These are phyloP conservation scores for Neonectria magnoliae DNA, from an alignment of 2,329 filamentous ascomycete genomes.

Conservation along the genomic window DNA sequence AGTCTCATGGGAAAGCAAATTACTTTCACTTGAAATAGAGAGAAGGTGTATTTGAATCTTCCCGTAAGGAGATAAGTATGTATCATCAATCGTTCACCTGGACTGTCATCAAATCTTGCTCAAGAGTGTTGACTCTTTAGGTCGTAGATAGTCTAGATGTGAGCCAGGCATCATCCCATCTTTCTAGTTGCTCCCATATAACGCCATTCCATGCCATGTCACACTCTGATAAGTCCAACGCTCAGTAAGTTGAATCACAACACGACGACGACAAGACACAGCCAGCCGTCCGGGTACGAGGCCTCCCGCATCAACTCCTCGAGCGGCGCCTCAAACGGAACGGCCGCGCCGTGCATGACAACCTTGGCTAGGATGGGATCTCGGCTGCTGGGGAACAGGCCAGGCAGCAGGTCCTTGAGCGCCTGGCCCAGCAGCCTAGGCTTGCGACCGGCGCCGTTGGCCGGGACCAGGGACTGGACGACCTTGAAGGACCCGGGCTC, in stretches of 20 bases:
- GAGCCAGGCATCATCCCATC: neutral
- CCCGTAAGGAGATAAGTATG: neutral
- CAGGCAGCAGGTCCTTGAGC: conserved; percentile 78
- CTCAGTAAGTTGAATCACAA: conserved; percentile 51
- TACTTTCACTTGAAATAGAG: conserved; percentile 61
- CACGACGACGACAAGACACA: conserved; percentile 83
- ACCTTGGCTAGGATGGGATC: conserved; percentile 86
- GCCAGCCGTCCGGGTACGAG: conserved; percentile 91
- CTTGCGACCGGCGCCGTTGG: conserved; percentile 44
- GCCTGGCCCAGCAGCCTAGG: conserved; percentile 75
- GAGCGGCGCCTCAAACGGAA: conserved; percentile 82
- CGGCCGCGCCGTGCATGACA: conserved; percentile 83
- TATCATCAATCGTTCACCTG: neutral
- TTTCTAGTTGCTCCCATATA: conserved; percentile 7
- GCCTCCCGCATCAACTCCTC: conserved; percentile 85
- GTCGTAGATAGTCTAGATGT: neutral
- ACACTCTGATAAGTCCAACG: conserved; percentile 18
- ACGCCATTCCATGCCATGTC: conserved; percentile 28
- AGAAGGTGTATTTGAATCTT: neutral
- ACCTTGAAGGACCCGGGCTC: conserved; percentile 70
- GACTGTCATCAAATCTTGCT: neutral
- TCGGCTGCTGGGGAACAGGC: conserved; percentile 85
- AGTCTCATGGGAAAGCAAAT: conserved; percentile 79
- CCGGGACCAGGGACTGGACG: conserved; percentile 79
- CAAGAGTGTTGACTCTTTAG: neutral